Evolutionary conservation across 1,284 basidiomycete genomes (phyloP).

Genomic region (Baeospora myosura): DNA sequence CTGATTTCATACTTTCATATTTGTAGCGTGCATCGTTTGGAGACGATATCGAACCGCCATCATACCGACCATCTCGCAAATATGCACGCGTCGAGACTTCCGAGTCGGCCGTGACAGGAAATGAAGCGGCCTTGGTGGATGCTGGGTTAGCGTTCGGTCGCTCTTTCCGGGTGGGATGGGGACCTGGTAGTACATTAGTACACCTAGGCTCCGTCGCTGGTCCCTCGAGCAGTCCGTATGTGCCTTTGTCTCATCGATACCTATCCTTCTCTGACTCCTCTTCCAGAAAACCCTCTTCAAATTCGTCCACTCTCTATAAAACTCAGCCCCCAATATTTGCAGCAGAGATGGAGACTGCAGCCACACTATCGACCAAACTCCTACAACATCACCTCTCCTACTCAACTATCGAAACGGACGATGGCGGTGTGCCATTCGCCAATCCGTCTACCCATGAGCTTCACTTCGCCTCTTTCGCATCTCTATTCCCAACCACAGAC

Average conservation of each 20-base stretch:
- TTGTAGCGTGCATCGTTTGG: constrained; percentile 70
- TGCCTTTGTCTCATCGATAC: constrained; percentile 14
- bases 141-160: constrained; percentile 82
- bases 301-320: constrained; percentile 48
- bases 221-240: constrained; percentile 43
- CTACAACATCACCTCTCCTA: constrained; percentile 76
- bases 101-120: constrained; percentile 54
- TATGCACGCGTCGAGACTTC: constrained; percentile 62
- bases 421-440: constrained; percentile 48
- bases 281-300: constrained; percentile 44
- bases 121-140: constrained; percentile 68
- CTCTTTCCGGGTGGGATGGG: constrained; percentile 90
- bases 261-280: constrained; percentile 9
- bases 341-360: constrained; percentile 25
- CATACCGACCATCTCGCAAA: constrained; percentile 63
- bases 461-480: constrained; percentile 74
- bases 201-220: constrained; percentile 71
- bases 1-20: neutral
- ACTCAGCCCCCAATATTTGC: constrained; percentile 39
- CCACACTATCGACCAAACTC: constrained; percentile 53
- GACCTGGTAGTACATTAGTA: constrained; percentile 70
- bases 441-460: constrained; percentile 39
- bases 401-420: constrained; percentile 60
- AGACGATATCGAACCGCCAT: constrained; percentile 55
- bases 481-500: constrained; percentile 70